phyloP scores from a whole-genome alignment of 2,329 filamentous ascomycete genomes.

The Diaporthe helianthi region DNA sequence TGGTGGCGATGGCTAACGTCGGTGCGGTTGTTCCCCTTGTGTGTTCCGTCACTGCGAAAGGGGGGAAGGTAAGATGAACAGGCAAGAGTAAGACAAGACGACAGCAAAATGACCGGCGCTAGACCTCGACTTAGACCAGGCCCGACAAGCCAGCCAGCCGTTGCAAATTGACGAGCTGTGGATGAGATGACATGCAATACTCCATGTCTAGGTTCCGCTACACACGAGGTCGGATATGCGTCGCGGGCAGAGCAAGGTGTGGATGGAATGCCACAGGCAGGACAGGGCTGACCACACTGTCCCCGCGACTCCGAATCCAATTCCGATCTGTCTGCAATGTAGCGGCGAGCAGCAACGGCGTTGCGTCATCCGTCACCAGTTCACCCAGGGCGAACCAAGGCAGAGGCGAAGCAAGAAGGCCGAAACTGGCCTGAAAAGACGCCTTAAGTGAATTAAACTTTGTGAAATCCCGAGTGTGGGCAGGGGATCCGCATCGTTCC shows the following conservation, averaged over 20 bases:
- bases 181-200: background rate
- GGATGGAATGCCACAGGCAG: background rate
- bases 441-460: conserved; percentile 24
- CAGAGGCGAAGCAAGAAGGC: conserved; percentile 6
- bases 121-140: background rate
- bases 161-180: conserved; percentile 8
- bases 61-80: background rate
- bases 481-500: background rate
- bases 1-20: background rate
- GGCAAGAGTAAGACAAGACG: conserved; percentile 5
- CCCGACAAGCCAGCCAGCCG: background rate
- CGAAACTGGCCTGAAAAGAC: conserved; percentile 9
- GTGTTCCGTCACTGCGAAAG: background rate
- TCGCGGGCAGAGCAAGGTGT: background rate
- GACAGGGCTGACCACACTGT: background rate
- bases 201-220: conserved; percentile 6
- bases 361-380: conserved; percentile 16
- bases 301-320: background rate
- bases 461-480: conserved; percentile 20
- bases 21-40: background rate
- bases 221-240: conserved; percentile 1
- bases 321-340: background rate
- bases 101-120: conserved; percentile 1
- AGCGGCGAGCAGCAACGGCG: conserved; percentile 5
- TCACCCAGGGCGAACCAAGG: conserved; percentile 4